These are phyloP conservation scores for Termitomyces sp. DNA, from an alignment of 768 basidiomycete species.

Conservation along the genomic window DNA sequence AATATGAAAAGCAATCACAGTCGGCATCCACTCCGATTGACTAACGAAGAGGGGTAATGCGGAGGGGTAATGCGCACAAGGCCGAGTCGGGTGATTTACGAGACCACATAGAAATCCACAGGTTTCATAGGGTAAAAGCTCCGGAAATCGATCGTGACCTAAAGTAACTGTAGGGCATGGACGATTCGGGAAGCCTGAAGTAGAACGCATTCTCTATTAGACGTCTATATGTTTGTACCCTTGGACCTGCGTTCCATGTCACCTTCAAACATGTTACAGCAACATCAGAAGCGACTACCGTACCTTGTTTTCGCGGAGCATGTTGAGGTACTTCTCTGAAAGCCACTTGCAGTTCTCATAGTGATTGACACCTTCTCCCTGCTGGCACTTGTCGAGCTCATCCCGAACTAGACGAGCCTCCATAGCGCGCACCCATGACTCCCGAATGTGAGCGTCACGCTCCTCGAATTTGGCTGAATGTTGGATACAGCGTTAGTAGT, in stretches of 20 bases:
- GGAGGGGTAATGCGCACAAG: not conserved
- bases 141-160: not conserved
- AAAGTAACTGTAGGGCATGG: not conserved
- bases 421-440: conserved; percentile 95
- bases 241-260: conserved; percentile 50
- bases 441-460: conserved; percentile 74
- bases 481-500: not conserved
- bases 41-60: not conserved
- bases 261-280: not conserved
- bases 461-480: conserved; percentile 52
- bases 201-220: not conserved
- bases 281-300: conserved; percentile 21
- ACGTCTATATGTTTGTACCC: conserved; percentile 70
- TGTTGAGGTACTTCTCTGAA: conserved; percentile 72
- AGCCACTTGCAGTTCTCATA: conserved; percentile 86
- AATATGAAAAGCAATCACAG: too few species aligned
- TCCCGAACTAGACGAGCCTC: conserved; percentile 84
- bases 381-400: conserved; percentile 86
- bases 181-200: not conserved
- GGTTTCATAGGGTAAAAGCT: not conserved
- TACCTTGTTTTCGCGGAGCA: conserved; percentile 80
- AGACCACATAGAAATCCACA: not conserved
- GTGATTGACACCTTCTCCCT: conserved; percentile 87
- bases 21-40: not conserved
- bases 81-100: not conserved